Base-by-base conservation (phyloP, 805 yeast genomes). In the Isabelozyma rhagii region DNA sequence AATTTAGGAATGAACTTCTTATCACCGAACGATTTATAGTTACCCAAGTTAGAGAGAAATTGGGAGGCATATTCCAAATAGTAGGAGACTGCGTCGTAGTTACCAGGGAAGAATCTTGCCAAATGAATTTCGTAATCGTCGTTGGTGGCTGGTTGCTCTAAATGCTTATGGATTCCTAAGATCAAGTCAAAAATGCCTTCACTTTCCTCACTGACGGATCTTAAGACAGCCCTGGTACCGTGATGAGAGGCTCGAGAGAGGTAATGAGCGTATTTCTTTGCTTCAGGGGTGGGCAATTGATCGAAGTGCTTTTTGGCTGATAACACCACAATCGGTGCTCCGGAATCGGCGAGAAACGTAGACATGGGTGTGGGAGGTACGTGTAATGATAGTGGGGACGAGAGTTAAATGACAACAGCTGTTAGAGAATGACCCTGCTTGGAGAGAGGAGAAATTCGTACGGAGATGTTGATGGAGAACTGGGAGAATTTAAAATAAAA, bases 1-100 rank as follows among this genome's bases (percentile, higher is more conserved):
- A 89, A 59, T 46, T 81, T 71, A 40, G 97, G 97, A 54, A 90
- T 77, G 61, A 90, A 90, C 67, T 90, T 90, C 57, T 82, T 81
- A 69, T 90, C 97, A 56, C 97, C 97, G 65, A 90, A 90, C 1
- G 94, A 85, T 69, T 86, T 90, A 70, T 80, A 87, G 61, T 87
- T 87, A 56, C 94, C 94, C 64, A 84, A 73, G 66, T 87, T 87
- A 39, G 84, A 74, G 53, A 87, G 71, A 60, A 87, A 83, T 71
- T 87, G 93, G 40, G 90, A 85, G 29, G 84, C 86, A 64, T 81
- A 89, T 61, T 85, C 89, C 64, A 89, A 70, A 63, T 86, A 88
- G 15, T 64, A 62, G 41, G 68, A 62, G 14, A 73, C 72, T 8
- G 64, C 66, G 0, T 70, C 72, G 11, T 68, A 69, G 8, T 74